Base-by-base conservation (phyloP, 352 stramenopile species). In the Globisporangium barbulae region DNA sequence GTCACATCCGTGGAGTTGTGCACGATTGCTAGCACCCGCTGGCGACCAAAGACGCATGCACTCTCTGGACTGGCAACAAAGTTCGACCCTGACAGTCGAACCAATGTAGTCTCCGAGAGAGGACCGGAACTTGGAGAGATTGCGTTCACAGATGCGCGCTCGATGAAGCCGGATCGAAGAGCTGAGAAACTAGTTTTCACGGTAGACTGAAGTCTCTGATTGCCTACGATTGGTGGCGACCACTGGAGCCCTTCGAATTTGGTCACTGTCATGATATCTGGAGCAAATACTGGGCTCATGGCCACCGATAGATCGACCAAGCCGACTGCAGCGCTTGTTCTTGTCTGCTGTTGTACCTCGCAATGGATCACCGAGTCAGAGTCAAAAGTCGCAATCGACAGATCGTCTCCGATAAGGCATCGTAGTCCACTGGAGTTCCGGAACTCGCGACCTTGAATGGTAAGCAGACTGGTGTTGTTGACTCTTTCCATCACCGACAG, bases 331-430 rank as follows among this genome's bases (percentile, higher is more conserved):
- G 76, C 56, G 1, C 57, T 65, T 4, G 57, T 47, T 30, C 70
- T 65, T 3, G 54, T 57, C 17, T 64, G 49, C 30, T 31, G 37
- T 10, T 49, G 42, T 35, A 54, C n/a, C 1, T n/a, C 9, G 57
- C 74, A 85, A 28, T 47, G 61, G 3, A 85, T 39, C 19, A 22
- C 41, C 0, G 61, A 69, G 5, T 66, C 48, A 0, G 76, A 81
- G 13, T 83, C 3, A n/a, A 72, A 80, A 0, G 21, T 65, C 45
- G 61, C 53, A 25, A 8, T 22, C n/a, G 61, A 63, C 4, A 79
- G 33, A 21, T 75, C 66, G 13, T 71, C 72, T 0, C 72, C 76
- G 21, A 85, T 61, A 2, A 83, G 61, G 13, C 76, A 83, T 12
- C 45, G 67, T 1, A 83, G 22, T 5, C 65, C 52, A 1, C 65